Evolutionary conservation across 345 rosid genomes (phyloP).

Genomic region (Rhizophora mangle): DNA sequence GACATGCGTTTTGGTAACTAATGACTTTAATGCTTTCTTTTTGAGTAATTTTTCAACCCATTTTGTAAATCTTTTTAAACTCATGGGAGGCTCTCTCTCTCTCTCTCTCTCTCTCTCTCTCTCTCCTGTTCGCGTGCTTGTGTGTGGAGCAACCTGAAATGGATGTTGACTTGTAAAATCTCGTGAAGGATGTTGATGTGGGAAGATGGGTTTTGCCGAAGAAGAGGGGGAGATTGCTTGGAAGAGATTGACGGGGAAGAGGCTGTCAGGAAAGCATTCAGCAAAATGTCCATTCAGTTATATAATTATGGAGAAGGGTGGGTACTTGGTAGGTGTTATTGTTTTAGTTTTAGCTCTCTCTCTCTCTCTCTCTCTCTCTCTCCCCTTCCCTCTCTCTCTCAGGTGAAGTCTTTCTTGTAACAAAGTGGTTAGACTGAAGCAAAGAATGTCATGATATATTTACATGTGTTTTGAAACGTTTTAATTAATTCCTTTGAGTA

Average conservation of each 20-base stretch:
- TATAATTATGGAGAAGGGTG: slow-evolving; percentile 99
- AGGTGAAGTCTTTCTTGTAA: background rate
- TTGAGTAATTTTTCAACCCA: too few species aligned
- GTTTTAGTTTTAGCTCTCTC: slow-evolving; percentile 14
- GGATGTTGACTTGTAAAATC: background rate
- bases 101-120: too few species aligned
- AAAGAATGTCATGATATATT: background rate
- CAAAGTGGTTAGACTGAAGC: background rate
- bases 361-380: too few species aligned
- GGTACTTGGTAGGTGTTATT: slow-evolving; percentile 94
- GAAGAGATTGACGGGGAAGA: slow-evolving; percentile 91
- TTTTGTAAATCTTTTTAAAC: too few species aligned
- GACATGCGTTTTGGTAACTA: too few species aligned
- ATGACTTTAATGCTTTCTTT: too few species aligned
- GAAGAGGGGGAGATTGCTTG: slow-evolving; percentile 67
- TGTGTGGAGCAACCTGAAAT: too few species aligned
- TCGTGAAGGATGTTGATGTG: slow-evolving; percentile 97
- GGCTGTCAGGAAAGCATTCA: slow-evolving; percentile 94
- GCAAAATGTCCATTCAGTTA: slow-evolving; percentile 99
- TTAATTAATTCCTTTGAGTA: slow-evolving; percentile 24
- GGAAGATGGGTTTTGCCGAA: slow-evolving; percentile 98
- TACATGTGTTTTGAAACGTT: slow-evolving; percentile 8
- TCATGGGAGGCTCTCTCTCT: too few species aligned
- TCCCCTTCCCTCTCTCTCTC: background rate
- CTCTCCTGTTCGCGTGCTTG: too few species aligned